phyloP scores from a whole-genome alignment of 768 basidiomycete species.

The Boletus subcaerulescens region DNA sequence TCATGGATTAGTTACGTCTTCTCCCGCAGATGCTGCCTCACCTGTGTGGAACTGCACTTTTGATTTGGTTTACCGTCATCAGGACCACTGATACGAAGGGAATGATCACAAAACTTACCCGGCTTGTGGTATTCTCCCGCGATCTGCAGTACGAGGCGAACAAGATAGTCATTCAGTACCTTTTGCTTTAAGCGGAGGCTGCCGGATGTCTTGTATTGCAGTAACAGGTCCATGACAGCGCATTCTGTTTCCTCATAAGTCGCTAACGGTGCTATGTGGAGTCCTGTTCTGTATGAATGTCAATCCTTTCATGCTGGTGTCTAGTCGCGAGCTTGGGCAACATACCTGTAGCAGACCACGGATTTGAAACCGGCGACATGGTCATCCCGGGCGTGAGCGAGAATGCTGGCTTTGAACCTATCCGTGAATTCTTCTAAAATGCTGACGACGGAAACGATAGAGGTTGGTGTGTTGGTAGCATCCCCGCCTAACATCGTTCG shows the following conservation, averaged over 20 bases:
- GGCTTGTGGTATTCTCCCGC: slow-evolving; percentile 56
- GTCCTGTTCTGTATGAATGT: slow-evolving; percentile 48
- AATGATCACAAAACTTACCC: slow-evolving; percentile 36
- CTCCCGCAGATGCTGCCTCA: not conserved
- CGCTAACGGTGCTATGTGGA: slow-evolving; percentile 44
- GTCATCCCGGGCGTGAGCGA: slow-evolving; percentile 37
- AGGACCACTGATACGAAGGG: not conserved
- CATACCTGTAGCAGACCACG: slow-evolving; percentile 60
- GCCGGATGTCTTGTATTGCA: slow-evolving; percentile 34
- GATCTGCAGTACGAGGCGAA: slow-evolving; percentile 51
- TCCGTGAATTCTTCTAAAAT: slow-evolving; percentile 31
- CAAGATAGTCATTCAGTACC: slow-evolving; percentile 62
- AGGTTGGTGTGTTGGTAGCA: slow-evolving; percentile 7
- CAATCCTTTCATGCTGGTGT: not conserved
- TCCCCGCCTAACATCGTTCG: slow-evolving; percentile 22
- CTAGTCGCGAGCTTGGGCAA: not conserved
- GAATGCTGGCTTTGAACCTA: slow-evolving; percentile 38
- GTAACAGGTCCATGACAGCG: slow-evolving; percentile 31
- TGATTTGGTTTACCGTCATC: not conserved
- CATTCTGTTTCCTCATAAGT: slow-evolving; percentile 29
- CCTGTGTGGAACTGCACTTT: slow-evolving; percentile 83
- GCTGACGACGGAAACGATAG: slow-evolving; percentile 8
- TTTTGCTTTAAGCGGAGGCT: slow-evolving; percentile 58
- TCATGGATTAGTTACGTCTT: not conserved
- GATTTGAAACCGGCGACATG: slow-evolving; percentile 73